Conservation (phyloP, 257 asterid species). For the Leptodermis oblonga region DNA sequence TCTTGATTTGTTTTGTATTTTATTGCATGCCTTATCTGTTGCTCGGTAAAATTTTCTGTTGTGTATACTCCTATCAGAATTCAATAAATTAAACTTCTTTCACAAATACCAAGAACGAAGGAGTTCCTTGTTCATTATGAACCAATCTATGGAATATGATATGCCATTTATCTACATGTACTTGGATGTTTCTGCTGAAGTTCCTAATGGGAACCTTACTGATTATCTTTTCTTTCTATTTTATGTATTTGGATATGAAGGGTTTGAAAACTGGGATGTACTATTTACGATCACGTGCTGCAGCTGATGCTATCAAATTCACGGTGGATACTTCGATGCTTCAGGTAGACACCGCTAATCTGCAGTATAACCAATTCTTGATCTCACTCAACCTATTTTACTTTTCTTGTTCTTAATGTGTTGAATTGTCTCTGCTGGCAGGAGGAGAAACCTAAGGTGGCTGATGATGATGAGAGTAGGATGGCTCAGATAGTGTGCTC, state of each 20-base stretch:
- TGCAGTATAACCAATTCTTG: neutral
- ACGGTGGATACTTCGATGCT: constrained; percentile 80
- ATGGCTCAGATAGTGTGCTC: constrained; percentile 86
- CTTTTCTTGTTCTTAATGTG: neutral
- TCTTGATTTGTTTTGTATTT: neutral
- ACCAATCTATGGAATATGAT: too few species aligned
- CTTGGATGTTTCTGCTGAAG: neutral
- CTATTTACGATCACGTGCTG: constrained; percentile 85
- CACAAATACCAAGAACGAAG: neutral
- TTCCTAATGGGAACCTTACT: neutral
- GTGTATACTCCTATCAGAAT: neutral
- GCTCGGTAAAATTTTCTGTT: too few species aligned
- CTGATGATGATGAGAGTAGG: constrained; percentile 47
- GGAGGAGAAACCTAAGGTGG: constrained; percentile 42
- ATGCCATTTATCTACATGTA: neutral
- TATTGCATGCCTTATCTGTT: neutral
- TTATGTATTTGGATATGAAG: constrained; percentile 25
- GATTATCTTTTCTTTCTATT: neutral
- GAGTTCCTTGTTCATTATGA: too few species aligned
- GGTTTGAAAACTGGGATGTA: constrained; percentile 98
- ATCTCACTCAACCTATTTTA: neutral
- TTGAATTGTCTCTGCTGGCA: constrained; percentile 24
- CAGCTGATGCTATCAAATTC: constrained; percentile 93
- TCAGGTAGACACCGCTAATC: constrained; percentile 33
- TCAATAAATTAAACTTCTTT: neutral